Base-by-base conservation (phyloP, 139 green algal species). In the Volvox reticuliferus region DNA sequence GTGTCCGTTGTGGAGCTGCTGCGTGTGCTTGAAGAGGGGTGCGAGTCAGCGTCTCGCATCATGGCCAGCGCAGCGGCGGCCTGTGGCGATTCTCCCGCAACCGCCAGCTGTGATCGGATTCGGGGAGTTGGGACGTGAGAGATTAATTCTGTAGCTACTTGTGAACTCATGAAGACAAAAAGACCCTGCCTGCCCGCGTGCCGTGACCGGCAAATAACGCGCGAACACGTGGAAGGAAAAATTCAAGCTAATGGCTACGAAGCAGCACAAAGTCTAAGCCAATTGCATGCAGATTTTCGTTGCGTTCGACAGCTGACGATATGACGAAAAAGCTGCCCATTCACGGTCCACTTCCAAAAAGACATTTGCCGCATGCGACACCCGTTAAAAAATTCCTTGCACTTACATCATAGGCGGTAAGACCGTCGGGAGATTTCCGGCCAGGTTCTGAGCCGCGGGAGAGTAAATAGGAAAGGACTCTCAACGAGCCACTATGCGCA, bases 401-500 rank as follows among this genome's bases (percentile, higher is more conserved):
- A 79, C 78, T 87, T 50, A 82, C 80, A 24, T 88, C 79, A 82
- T 93, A 95, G 13, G 90, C 88, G 1, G 90, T 93, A 22, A 91
- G 62, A 28, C 93, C 92, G 63, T 94, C 91, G 13, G 77, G 37
- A 1, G 77, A 83, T 32, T 89, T 79, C 2, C 90, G 67, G 20
- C 36, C 75, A 3, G 93, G 93, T 37, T 94, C 77, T 24, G 91
- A 89, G 36, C 93, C 93, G 20, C 87, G 89, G 3, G 92, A 73
- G 19, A 94, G 89, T 36, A 96, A 84, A 20, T 89, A 83, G 32
- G 77, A 50, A 24, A 95, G 62, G 19, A 95, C 91, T 0, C 94
- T 68, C 79, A 95, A 62, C 22, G 30, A 76, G 16, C 93, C 94
- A 30, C 93, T 87, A 68, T 92, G 88, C 0, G 91, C 88, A 14